Conservation (phyloP, 2,329 filamentous ascomycete species). For the Lasiodiplodia theobromae region DNA sequence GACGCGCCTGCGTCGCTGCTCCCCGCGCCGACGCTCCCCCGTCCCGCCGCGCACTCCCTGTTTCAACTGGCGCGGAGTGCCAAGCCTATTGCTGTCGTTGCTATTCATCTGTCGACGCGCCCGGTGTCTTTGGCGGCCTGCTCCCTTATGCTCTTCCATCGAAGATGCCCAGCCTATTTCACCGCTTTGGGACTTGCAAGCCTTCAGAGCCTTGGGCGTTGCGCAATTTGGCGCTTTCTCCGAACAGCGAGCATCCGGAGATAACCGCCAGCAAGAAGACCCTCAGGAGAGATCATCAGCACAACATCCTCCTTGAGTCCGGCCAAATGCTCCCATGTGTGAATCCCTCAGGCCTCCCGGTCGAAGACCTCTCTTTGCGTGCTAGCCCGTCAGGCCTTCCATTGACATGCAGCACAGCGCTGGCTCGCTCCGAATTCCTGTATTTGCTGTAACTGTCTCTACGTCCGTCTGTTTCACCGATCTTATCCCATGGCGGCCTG, state of each 20-base stretch:
- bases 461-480: neutral
- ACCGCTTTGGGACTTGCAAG: neutral
- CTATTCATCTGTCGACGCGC: neutral
- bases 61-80: constrained; percentile 25
- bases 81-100: neutral
- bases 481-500: neutral
- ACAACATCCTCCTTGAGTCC: neutral
- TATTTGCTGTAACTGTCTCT: neutral
- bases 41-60: constrained; percentile 21
- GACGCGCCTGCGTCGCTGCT: neutral
- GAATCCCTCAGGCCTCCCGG: constrained; percentile 6
- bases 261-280: neutral
- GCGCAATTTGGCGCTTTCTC: constrained; percentile 13
- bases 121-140: neutral
- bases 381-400: constrained; percentile 12
- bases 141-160: neutral
- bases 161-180: constrained; percentile 4
- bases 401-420: constrained; percentile 13
- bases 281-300: constrained; percentile 25
- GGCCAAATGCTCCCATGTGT: neutral
- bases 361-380: neutral
- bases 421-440: constrained; percentile 14
- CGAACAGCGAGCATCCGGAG: constrained; percentile 1
- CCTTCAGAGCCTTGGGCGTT: neutral
- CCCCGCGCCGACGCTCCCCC: constrained; percentile 14